phyloP scores from a whole-genome alignment of 2,329 filamentous ascomycete species.

The Neopestalotiopsis rosae region DNA sequence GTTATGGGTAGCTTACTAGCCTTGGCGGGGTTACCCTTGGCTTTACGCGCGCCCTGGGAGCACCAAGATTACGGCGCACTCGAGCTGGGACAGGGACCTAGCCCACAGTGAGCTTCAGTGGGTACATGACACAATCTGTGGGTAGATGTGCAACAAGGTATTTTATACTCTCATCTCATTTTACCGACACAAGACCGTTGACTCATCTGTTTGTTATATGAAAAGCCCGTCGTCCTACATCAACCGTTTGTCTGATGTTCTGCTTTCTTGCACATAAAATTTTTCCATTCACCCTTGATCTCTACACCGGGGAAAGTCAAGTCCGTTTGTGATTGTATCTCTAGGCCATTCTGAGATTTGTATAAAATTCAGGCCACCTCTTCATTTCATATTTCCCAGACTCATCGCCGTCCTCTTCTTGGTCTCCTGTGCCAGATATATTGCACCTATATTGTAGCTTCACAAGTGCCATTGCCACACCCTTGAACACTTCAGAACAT shows the following conservation, averaged over 20 bases:
- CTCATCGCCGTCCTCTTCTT: neutral
- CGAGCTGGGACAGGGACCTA: neutral
- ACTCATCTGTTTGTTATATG: conserved; percentile 1
- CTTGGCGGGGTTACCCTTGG: conserved; percentile 1
- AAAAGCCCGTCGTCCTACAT: neutral
- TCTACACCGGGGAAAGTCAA: neutral
- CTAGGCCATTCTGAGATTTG: neutral
- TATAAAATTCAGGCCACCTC: conserved; percentile 2
- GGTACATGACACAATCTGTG: neutral
- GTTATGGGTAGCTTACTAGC: conserved; percentile 3
- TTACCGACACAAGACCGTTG: neutral
- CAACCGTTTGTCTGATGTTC: neutral
- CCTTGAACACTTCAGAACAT: neutral
- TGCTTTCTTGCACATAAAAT: neutral
- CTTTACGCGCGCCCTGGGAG: neutral
- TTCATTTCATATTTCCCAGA: neutral
- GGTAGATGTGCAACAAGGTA: neutral
- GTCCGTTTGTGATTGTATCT: neutral
- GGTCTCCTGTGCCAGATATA: neutral
- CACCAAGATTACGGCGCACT: neutral
- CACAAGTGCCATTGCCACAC: neutral
- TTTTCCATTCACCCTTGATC: neutral
- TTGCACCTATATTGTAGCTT: neutral
- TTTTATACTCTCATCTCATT: neutral
- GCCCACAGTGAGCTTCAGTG: neutral